Conservation (phyloP, 352 stramenopile species). For the Pythium rishiriense region DNA sequence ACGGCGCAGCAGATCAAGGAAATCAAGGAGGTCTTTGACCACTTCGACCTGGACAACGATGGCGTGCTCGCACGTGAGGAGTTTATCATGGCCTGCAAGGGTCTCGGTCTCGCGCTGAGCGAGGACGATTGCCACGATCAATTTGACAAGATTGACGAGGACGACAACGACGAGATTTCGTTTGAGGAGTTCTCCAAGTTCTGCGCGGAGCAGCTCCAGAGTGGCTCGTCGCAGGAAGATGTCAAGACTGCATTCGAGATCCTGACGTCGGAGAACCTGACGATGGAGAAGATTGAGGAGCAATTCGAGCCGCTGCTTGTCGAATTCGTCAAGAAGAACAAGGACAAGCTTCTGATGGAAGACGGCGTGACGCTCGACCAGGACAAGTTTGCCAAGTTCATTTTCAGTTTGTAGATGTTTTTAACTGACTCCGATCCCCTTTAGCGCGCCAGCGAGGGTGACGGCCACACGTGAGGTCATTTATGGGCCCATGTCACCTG, state of each 20-base stretch:
- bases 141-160: slow-evolving; percentile 85
- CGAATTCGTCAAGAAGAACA: slow-evolving; percentile 83
- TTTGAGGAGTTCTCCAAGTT: slow-evolving; percentile 87
- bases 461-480: no score
- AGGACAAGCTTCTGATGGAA: slow-evolving; percentile 44
- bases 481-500: no score
- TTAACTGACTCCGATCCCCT: slow-evolving; percentile 1
- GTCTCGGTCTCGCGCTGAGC: slow-evolving; percentile 80
- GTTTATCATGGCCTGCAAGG: slow-evolving; percentile 92
- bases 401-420: slow-evolving; percentile 72
- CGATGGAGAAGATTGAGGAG: slow-evolving; percentile 75
- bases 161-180: slow-evolving; percentile 83
- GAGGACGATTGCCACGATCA: slow-evolving; percentile 88
- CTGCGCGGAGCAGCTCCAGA: slow-evolving; percentile 88
- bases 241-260: slow-evolving; percentile 83
- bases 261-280: slow-evolving; percentile 70
- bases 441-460: background rate
- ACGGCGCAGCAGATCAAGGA: slow-evolving; percentile 82
- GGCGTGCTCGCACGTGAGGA: slow-evolving; percentile 84
- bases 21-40: slow-evolving; percentile 90
- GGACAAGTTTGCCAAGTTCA: slow-evolving; percentile 75
- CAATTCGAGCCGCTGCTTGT: slow-evolving; percentile 74
- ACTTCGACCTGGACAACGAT: slow-evolving; percentile 90
- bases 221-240: slow-evolving; percentile 79
- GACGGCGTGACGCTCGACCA: slow-evolving; percentile 67